A percentile compares a stretch with the other conserved stretches of the same genome.
phyloP scores from a whole-genome alignment of 495 filamentous ascomycete genomes.

The Wilcoxina mikolae region DNA sequence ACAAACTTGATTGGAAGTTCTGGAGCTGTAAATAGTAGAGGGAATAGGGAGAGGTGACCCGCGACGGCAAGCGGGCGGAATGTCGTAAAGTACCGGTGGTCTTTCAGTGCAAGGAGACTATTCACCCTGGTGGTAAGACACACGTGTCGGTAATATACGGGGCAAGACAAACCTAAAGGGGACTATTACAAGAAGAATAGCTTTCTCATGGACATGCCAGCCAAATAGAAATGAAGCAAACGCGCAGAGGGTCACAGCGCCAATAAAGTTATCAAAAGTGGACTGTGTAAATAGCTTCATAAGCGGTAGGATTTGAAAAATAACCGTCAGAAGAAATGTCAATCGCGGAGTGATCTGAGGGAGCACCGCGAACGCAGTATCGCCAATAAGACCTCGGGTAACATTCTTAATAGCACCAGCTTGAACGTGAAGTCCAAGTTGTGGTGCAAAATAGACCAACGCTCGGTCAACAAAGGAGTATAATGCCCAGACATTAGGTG shows the following conservation, averaged over 20 bases:
- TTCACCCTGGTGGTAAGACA: neutral
- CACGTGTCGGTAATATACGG: neutral
- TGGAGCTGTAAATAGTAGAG: conserved; percentile 74
- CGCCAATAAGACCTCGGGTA: conserved; percentile 84
- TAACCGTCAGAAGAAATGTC: conserved; percentile 68
- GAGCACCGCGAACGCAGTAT: conserved; percentile 85
- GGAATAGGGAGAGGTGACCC: conserved; percentile 89
- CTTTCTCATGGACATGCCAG: conserved; percentile 98
- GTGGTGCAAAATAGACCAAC: conserved; percentile 69
- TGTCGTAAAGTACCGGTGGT: conserved; percentile 78
- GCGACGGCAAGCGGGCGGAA: conserved; percentile 86
- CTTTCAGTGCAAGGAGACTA: conserved; percentile 73
- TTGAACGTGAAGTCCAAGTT: conserved; percentile 57
- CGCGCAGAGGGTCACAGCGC: conserved; percentile 81
- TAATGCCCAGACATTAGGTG: conserved; percentile 91
- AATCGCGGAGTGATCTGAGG: conserved; percentile 65
- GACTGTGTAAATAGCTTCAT: conserved; percentile 68
- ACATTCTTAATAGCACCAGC: conserved; percentile 65
- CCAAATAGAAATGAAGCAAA: conserved; percentile 95
- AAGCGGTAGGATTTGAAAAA: conserved; percentile 68
- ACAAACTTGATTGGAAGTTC: conserved; percentile 88
- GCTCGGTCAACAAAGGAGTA: conserved; percentile 82
- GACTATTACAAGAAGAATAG: conserved; percentile 83
- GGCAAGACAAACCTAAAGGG: conserved; percentile 47
- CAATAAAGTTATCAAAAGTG: conserved; percentile 75